phyloP scores from a whole-genome alignment of 1,139 yeast genomes.

The Hansenula sp. region DNA sequence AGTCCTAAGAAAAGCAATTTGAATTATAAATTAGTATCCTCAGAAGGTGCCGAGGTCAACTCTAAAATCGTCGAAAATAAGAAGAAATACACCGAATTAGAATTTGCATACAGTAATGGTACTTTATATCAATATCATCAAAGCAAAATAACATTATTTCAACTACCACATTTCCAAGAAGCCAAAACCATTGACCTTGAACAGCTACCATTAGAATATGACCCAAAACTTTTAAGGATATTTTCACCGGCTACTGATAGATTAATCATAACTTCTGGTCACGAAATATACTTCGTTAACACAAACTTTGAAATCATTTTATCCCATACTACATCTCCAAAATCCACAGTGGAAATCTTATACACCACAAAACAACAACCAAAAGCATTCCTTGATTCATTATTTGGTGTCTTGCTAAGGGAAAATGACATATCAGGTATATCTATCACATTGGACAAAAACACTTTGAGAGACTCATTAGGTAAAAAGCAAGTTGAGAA shows the following conservation, averaged over 20 bases:
- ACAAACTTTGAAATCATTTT: slow-evolving; percentile 36
- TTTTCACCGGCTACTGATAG: slow-evolving; percentile 32
- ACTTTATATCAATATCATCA: slow-evolving; percentile 16
- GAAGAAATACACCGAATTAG: slow-evolving; percentile 4
- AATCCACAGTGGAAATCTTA: slow-evolving; percentile 13
- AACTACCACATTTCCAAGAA: slow-evolving; percentile 28
- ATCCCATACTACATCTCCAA: slow-evolving; percentile 26
- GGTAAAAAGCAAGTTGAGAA: slow-evolving; percentile 47
- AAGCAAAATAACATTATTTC: slow-evolving; percentile 10
- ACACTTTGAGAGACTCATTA: slow-evolving; percentile 67
- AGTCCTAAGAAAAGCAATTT: slow-evolving; percentile 32
- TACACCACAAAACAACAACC: slow-evolving; percentile 6
- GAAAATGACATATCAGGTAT: slow-evolving; percentile 23
- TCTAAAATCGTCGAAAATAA: slow-evolving; percentile 20
- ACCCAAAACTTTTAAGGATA: slow-evolving; percentile 8
- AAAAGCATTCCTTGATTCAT: slow-evolving; percentile 3
- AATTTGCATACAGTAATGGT: slow-evolving; percentile 18
- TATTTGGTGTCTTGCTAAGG: slow-evolving; percentile 16
- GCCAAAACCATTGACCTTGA: slow-evolving; percentile 22
- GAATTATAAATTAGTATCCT: slow-evolving; percentile 36
- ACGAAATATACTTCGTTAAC: slow-evolving; percentile 35
- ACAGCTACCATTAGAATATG: slow-evolving; percentile 9
- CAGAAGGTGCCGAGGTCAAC: slow-evolving; percentile 23
- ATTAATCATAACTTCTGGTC: slow-evolving; percentile 32
- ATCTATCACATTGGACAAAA: slow-evolving; percentile 63